phyloP scores from a whole-genome alignment of 176 grass and related monocot genomes.

The Poa pratensis region DNA sequence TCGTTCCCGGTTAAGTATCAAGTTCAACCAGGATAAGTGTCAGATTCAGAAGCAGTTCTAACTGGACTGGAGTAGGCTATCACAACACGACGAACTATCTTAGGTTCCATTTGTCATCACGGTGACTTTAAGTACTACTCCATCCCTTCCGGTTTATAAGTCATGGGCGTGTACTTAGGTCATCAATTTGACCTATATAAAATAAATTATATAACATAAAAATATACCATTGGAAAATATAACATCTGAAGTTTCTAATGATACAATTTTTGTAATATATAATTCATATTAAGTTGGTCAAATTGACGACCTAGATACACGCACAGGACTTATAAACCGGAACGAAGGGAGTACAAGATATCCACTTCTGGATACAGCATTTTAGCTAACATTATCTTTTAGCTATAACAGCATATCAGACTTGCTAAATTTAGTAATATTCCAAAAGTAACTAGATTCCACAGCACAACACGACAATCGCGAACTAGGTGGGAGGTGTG shows the following conservation, averaged over 20 bases:
- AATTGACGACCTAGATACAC: too few relatives aligned
- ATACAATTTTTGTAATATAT: too few relatives aligned
- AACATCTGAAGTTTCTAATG: too few relatives aligned
- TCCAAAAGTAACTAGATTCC: not conserved
- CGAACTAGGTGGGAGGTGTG: not conserved
- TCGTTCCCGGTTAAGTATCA: not conserved
- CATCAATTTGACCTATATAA: too few relatives aligned
- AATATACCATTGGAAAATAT: too few relatives aligned
- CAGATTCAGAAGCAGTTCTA: not conserved
- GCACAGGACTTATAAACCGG: too few relatives aligned
- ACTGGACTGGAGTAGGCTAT: not conserved
- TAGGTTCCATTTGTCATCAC: not conserved
- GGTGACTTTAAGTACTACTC: not conserved
- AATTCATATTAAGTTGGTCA: too few relatives aligned
- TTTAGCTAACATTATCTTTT: not conserved
- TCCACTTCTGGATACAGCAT: not conserved
- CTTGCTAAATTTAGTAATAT: conserved; percentile 18
- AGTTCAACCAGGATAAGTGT: not conserved
- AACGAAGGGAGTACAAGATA: not conserved
- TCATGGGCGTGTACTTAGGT: too few relatives aligned
- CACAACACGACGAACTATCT: not conserved
- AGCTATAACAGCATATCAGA: not conserved
- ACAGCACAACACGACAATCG: not conserved
- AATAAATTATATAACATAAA: too few relatives aligned
- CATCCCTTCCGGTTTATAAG: too few relatives aligned